phyloP scores from a whole-genome alignment of 805 yeast genomes.

The Ogataea populi-albae region DNA sequence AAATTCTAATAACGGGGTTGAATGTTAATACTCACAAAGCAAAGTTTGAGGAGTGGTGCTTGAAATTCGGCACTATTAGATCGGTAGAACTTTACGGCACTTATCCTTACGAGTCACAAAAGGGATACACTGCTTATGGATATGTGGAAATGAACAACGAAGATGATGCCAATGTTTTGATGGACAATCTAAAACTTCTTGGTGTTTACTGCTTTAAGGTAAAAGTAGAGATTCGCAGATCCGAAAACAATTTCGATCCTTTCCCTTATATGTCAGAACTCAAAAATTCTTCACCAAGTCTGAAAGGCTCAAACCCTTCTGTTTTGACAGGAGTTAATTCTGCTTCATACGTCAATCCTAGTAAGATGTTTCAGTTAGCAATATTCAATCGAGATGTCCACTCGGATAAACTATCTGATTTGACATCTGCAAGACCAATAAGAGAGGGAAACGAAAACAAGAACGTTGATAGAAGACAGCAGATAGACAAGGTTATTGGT shows the following conservation, averaged over 20 bases:
- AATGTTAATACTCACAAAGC: slow-evolving; percentile 21
- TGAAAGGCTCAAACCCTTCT: too few species aligned
- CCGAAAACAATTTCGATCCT: slow-evolving; percentile 10
- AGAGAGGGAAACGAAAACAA: slow-evolving; percentile 6
- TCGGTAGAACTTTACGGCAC: slow-evolving; percentile 28
- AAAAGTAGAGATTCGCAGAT: slow-evolving; percentile 26
- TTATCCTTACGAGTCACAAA: slow-evolving; percentile 11
- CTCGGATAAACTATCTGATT: slow-evolving; percentile 16
- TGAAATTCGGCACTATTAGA: slow-evolving; percentile 23
- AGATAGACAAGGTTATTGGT: slow-evolving; percentile 23
- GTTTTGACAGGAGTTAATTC: slow-evolving; percentile 3
- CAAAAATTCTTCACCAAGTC: background rate
- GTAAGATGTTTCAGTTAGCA: slow-evolving; percentile 27
- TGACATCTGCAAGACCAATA: background rate
- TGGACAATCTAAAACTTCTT: slow-evolving; percentile 19
- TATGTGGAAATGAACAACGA: slow-evolving; percentile 30
- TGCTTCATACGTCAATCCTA: slow-evolving; percentile 28
- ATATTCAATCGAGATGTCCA: slow-evolving; percentile 25
- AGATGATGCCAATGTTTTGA: slow-evolving; percentile 24
- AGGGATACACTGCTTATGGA: slow-evolving; percentile 28
- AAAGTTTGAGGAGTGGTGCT: slow-evolving; percentile 27
- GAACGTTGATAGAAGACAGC: slow-evolving; percentile 8
- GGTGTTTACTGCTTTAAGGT: slow-evolving; percentile 31
- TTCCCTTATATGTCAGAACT: slow-evolving; percentile 2
- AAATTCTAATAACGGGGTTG: slow-evolving; percentile 27